Evolutionary conservation across 2,329 filamentous ascomycete species (phyloP), one percentile per base, ranked within the genome.

Genomic region (Rosellinia necatrix): DNA sequence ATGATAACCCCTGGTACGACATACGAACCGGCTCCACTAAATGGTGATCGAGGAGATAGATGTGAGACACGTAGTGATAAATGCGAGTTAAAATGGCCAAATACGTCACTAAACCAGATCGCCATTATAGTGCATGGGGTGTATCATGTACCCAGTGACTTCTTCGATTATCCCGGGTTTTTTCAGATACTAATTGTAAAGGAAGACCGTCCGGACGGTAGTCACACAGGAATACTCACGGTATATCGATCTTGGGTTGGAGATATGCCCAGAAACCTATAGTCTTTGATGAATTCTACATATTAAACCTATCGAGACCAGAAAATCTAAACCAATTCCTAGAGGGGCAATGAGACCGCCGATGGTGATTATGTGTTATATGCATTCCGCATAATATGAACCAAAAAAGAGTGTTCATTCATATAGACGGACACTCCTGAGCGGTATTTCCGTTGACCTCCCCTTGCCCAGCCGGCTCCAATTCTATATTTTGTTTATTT

Each of bases 381-480:
- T 38, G 6, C 24, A 21, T 38, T 35, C 9, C 19, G n/a, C 29
- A 53, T 17, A 10, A 10, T 6, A 37, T 21, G 34, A 47, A 34
- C n/a, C n/a, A 27, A 35, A 51, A 40, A 19, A 49, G 38, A 40
- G 35, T 46, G 34, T 35, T 5, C 25, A n/a, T n/a, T n/a, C n/a
- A n/a, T n/a, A n/a, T n/a, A n/a, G n/a, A n/a, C n/a, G n/a, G n/a
- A n/a, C n/a, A n/a, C n/a, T n/a, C n/a, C n/a, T n/a, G n/a, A n/a
- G n/a, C n/a, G n/a, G n/a, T n/a, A n/a, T n/a, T n/a, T n/a, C n/a
- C n/a, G n/a, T n/a, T n/a, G n/a, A n/a, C n/a, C n/a, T n/a, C n/a
- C n/a, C n/a, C n/a, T n/a, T n/a, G n/a, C 30, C 35, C 49, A 17
- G 4, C n/a, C 22, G 8, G 38, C 38, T 32, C 10, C 10, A 19